These are phyloP conservation scores for Haplosporangium gracile DNA, from an alignment of 192 early-diverging fungal genomes.

Conservation along the genomic window DNA sequence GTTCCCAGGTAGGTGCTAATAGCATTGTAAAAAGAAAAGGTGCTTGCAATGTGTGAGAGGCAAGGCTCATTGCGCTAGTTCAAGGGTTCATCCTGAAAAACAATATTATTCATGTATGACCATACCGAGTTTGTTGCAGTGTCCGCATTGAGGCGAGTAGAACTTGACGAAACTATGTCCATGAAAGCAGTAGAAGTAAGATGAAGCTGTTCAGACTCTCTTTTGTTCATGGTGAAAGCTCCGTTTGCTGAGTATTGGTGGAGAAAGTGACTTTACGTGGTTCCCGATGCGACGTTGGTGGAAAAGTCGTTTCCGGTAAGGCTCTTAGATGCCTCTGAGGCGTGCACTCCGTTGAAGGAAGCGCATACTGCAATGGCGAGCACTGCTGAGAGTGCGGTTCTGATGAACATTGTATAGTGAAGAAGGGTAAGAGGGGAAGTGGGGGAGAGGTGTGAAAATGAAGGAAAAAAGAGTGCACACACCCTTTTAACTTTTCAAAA, in stretches of 20 bases:
- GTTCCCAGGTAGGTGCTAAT: slow-evolving; percentile 64
- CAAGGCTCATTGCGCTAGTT: neutral
- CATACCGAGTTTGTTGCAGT: slow-evolving; percentile 61
- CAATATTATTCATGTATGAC: neutral
- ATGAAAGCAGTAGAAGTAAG: neutral
- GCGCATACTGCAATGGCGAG: slow-evolving; percentile 34
- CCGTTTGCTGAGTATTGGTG: neutral
- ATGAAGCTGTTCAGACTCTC: neutral
- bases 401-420: slow-evolving; percentile 23
- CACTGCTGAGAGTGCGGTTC: slow-evolving; percentile 33
- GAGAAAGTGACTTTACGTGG: slow-evolving; percentile 42
- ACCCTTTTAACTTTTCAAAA: neutral
- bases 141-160: slow-evolving; percentile 60
- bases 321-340: slow-evolving; percentile 57
- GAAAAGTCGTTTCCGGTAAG: slow-evolving; percentile 62
- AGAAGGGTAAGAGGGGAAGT: neutral
- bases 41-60: neutral
- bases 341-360: slow-evolving; percentile 38
- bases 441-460: neutral
- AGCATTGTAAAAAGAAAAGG: neutral
- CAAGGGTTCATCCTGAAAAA: neutral
- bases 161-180: slow-evolving; percentile 65
- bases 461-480: neutral
- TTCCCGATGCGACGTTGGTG: slow-evolving; percentile 60
- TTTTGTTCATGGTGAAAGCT: neutral